Evolutionary conservation across 768 basidiomycete genomes (phyloP).

Genomic region (Megacollybia marginata): DNA sequence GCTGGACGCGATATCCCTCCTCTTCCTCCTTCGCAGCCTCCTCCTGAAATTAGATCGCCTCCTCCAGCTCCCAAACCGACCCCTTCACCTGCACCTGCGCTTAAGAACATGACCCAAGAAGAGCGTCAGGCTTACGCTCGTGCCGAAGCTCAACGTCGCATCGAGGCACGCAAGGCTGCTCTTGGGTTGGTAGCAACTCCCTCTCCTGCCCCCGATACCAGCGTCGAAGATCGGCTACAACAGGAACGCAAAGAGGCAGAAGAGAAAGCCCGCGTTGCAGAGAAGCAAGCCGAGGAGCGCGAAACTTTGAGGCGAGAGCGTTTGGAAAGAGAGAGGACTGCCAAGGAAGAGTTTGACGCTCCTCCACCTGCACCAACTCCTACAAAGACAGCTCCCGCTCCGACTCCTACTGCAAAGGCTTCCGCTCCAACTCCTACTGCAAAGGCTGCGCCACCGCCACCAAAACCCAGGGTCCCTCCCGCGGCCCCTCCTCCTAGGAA

Average conservation of each 20-base stretch:
- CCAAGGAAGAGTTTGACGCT: constrained; percentile 39
- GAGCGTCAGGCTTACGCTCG: constrained; percentile 74
- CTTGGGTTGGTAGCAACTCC: constrained; percentile 63
- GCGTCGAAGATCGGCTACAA: constrained; percentile 77
- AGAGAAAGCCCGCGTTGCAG: constrained; percentile 71
- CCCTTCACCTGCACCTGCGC: constrained; percentile 51
- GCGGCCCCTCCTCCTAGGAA: constrained; percentile 9
- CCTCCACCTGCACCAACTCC: constrained; percentile 23
- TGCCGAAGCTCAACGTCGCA: constrained; percentile 72
- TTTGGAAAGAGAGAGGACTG: constrained; percentile 66
- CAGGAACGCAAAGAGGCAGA: constrained; percentile 89
- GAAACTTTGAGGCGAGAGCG: constrained; percentile 66
- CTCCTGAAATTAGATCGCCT: constrained; percentile 26
- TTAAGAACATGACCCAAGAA: constrained; percentile 77
- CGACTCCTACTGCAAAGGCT: no score
- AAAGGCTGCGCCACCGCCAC: constrained; percentile 29
- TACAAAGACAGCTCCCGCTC: constrained; percentile 20
- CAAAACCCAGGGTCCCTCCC: constrained; percentile 17
- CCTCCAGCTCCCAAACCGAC: constrained; percentile 37
- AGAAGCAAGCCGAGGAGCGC: constrained; percentile 74
- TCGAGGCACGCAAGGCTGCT: constrained; percentile 79
- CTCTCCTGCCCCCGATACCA: constrained; percentile 55
- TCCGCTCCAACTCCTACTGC: constrained; percentile 24
- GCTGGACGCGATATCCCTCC: constrained; percentile 35
- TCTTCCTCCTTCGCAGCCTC: constrained; percentile 44